Percentiles rank a stretch among this genome's conserved stretches.
Conservation (phyloP, 371 early-diverging fungal species). For the Mortierella sp. region DNA sequence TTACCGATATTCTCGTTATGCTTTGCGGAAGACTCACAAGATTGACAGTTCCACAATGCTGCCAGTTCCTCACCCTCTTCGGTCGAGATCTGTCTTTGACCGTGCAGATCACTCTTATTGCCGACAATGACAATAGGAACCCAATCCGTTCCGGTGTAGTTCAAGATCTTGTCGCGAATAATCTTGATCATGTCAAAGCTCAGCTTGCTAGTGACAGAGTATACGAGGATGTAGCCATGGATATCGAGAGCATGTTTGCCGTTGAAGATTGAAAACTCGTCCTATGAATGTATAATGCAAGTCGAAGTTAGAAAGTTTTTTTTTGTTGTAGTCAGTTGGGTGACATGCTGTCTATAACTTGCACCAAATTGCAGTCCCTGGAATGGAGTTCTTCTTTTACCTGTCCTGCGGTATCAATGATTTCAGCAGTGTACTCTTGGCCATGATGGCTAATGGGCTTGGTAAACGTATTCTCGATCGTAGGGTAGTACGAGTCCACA, state of each 20-base stretch:
- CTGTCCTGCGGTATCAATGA: constrained; percentile 98
- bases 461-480: constrained; percentile 92
- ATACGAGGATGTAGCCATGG: constrained; percentile 95
- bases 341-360: background rate
- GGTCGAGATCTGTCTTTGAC: constrained; percentile 82
- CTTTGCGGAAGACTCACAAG: constrained; percentile 92
- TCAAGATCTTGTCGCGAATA: constrained; percentile 95
- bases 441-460: constrained; percentile 86
- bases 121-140: constrained; percentile 94
- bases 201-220: constrained; percentile 87
- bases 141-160: constrained; percentile 90
- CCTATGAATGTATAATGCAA: constrained; percentile 59
- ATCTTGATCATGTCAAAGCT: constrained; percentile 92
- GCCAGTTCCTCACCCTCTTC: constrained; percentile 86
- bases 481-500: constrained; percentile 94
- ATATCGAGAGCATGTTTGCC: constrained; percentile 91
- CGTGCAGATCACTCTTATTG: constrained; percentile 90
- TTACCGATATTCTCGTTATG: constrained; percentile 89
- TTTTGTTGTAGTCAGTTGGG: background rate
- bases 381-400: constrained; percentile 52
- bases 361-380: background rate
- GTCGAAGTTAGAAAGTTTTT: background rate
- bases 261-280: constrained; percentile 94
- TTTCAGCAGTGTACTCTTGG: constrained; percentile 89
- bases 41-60: constrained; percentile 84